Percentiles rank a stretch among this genome's conserved stretches.
Evolutionary conservation across 768 basidiomycete species (phyloP).

Genomic region (Coprinopsis marcescibilis): DNA sequence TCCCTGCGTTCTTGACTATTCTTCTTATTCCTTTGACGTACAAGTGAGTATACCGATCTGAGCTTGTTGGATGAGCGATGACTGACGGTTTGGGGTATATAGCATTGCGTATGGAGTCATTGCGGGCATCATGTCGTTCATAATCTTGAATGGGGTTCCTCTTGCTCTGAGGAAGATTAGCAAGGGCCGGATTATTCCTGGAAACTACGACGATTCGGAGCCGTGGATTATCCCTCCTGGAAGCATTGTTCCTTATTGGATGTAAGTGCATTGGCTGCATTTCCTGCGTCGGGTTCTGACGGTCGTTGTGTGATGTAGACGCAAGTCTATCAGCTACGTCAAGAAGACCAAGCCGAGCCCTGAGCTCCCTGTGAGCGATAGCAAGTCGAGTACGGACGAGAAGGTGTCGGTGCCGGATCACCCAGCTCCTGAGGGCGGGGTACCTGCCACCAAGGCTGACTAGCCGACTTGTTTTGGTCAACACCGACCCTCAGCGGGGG

Average conservation of each 20-base stretch:
- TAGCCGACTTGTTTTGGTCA: no score
- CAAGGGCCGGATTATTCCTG: constrained; percentile 57
- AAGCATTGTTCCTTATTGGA: constrained; percentile 61
- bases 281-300: not conserved
- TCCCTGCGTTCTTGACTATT: constrained; percentile 80
- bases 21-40: constrained; percentile 74
- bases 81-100: not conserved
- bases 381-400: no score
- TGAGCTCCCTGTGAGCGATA: no score
- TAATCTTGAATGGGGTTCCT: constrained; percentile 68
- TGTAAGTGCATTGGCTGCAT: constrained; percentile 36
- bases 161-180: constrained; percentile 48
- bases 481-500: no score
- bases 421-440: not conserved
- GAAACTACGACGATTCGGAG: constrained; percentile 59
- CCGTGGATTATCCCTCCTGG: constrained; percentile 70
- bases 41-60: constrained; percentile 44
- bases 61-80: not conserved
- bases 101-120: constrained; percentile 91
- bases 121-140: constrained; percentile 65
- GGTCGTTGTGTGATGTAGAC: not conserved
- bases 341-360: no score
- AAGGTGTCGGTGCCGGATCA: no score
- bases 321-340: not conserved
- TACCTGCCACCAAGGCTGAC: no score